Conservation (phyloP, 139 green algal species). For the Mesostigma viride region DNA sequence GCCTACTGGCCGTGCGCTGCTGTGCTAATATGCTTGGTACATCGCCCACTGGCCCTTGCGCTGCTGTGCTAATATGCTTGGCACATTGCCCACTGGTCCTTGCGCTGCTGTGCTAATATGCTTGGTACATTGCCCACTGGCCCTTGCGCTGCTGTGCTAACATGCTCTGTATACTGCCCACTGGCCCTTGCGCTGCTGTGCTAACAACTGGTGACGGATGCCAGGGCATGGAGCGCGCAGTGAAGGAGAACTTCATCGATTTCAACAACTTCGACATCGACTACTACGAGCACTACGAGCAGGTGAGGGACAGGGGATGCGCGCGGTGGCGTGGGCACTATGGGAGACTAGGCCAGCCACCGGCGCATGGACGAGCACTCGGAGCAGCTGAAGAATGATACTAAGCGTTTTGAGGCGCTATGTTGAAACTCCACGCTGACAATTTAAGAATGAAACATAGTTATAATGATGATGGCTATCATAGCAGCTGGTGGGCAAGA, state of each 20-base stretch:
- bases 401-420: too few relatives aligned
- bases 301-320: conserved; percentile 35
- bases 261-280: conserved; percentile 57
- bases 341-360: background rate
- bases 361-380: background rate
- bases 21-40: too few relatives aligned
- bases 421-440: too few relatives aligned
- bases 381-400: too few relatives aligned
- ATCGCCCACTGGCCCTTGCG: too few relatives aligned
- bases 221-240: background rate
- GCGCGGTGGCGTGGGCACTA: background rate
- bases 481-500: background rate
- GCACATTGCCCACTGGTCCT: too few relatives aligned
- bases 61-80: too few relatives aligned
- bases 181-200: background rate
- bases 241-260: conserved; percentile 55
- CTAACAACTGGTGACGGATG: background rate
- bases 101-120: background rate
- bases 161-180: background rate
- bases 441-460: too few relatives aligned
- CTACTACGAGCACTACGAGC: conserved; percentile 87
- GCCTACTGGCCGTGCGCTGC: too few relatives aligned
- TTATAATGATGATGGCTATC: background rate
- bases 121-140: background rate
- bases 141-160: background rate